Evolutionary conservation across 768 basidiomycete genomes (phyloP).

Genomic region (Tylopilus balloui): DNA sequence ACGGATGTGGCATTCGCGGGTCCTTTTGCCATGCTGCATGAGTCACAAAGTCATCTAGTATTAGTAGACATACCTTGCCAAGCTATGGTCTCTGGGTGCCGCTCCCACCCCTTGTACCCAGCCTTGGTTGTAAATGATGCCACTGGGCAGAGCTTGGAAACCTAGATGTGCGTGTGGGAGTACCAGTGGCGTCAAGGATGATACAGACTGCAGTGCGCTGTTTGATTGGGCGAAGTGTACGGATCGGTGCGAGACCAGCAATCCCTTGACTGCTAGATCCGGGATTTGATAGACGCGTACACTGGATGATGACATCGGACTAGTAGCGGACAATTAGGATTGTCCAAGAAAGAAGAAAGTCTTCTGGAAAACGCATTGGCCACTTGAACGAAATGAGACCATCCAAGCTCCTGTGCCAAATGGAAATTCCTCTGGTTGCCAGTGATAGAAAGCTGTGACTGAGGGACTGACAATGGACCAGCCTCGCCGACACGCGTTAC

Average conservation of each 20-base stretch:
- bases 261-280: slow-evolving; percentile 20
- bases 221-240: slow-evolving; percentile 1
- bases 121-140: slow-evolving; percentile 1
- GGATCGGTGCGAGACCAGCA: neutral
- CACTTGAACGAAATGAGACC: neutral
- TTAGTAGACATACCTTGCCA: neutral
- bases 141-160: slow-evolving; percentile 1
- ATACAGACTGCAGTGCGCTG: neutral
- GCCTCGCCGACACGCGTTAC: neutral
- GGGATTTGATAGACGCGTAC: neutral
- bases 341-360: neutral
- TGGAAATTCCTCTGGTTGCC: neutral
- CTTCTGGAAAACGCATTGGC: neutral
- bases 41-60: neutral
- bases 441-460: slow-evolving; percentile 2
- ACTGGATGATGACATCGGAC: neutral
- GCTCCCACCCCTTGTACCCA: neutral
- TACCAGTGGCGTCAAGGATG: slow-evolving; percentile 14
- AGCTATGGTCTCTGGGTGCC: neutral
- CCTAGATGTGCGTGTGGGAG: slow-evolving; percentile 3
- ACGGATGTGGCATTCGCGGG: neutral
- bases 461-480: neutral
- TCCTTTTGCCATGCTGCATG: neutral
- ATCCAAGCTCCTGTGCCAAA: neutral
- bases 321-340: neutral